Base-by-base conservation (phyloP, 805 yeast species). In the Lipomyces yamadae region DNA sequence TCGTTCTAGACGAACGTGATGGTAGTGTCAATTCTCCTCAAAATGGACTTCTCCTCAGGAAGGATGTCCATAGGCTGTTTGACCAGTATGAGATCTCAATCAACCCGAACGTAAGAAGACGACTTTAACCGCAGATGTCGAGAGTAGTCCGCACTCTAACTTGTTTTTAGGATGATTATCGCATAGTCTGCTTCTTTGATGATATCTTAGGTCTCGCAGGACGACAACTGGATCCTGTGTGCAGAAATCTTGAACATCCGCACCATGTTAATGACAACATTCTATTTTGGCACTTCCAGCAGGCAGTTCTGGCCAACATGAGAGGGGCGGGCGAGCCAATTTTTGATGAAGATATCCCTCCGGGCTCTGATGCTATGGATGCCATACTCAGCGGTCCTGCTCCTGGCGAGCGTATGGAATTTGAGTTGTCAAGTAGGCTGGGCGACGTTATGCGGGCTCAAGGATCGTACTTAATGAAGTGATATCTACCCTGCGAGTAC, bases 1-100 rank as follows among this genome's bases (percentile, higher is more conserved):
- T 45, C 52, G 52, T 45, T 45, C 11, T 45, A 45, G 52, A 45
- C 52, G 52, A 45, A 45, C 52, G 52, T 45, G 52, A 45, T 45
- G 52, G 52, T 45, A 45, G 52, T 6, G 52, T 45, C 18, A 45
- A 45, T 45, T 45, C 52, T 45, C 11, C 52, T 45, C 52, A 45
- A n/a, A 45, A 45, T 45, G 52, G 52, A 45, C 52, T 45, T n/a
- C 52, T 45, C 13, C 52, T 45, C 52, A 15, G 6, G 29, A 45
- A 18, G 52, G 13, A 45, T 45, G 52, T 45, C 7, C 52, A 45
- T 45, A n/a, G 29, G 1, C 18, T 45, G 11, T 45, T 45, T 45
- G 52, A 45, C 11, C 52, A 45, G 29, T 45, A 45, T 45, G 52
- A 45, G 13, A 45, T 45, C 52, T 45, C 52, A 45, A 45, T 45